phyloP scores from a whole-genome alignment of 2,329 filamentous ascomycete species.

The Talaromyces verruculosus region DNA sequence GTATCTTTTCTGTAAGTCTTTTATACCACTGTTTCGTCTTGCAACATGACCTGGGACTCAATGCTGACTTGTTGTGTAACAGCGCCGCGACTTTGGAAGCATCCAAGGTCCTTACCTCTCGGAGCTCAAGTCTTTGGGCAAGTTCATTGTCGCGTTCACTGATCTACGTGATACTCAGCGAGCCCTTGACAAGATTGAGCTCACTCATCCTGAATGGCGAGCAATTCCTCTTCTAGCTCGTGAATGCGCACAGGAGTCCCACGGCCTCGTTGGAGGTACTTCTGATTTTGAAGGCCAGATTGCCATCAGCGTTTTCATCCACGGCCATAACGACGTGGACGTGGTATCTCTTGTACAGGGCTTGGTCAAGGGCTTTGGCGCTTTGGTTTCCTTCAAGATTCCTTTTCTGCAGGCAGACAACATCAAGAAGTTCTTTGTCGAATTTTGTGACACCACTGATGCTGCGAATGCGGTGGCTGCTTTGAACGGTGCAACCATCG shows the following conservation, averaged over 20 bases:
- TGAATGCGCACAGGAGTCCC: slow-evolving; percentile 46
- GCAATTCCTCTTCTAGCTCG: slow-evolving; percentile 48
- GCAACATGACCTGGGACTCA: not conserved
- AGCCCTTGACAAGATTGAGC: slow-evolving; percentile 49
- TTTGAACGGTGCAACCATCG: slow-evolving; percentile 38
- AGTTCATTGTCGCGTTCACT: slow-evolving; percentile 57
- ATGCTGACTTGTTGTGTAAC: slow-evolving; percentile 9
- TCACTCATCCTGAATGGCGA: slow-evolving; percentile 50
- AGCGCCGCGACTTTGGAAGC: slow-evolving; percentile 39
- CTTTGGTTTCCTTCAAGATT: slow-evolving; percentile 38
- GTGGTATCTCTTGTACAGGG: slow-evolving; percentile 52
- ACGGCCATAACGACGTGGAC: slow-evolving; percentile 29
- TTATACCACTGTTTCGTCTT: not conserved
- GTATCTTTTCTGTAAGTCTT: slow-evolving; percentile 42
- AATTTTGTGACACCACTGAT: slow-evolving; percentile 42
- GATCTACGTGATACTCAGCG: slow-evolving; percentile 62
- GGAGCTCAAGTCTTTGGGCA: slow-evolving; percentile 39
- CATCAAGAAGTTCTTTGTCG: slow-evolving; percentile 39
- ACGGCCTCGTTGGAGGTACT: slow-evolving; percentile 28
- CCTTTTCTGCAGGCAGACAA: slow-evolving; percentile 32
- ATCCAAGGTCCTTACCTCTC: slow-evolving; percentile 41
- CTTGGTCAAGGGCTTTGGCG: slow-evolving; percentile 40
- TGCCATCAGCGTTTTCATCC: slow-evolving; percentile 51
- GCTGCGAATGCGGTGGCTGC: slow-evolving; percentile 38
- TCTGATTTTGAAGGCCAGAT: slow-evolving; percentile 59